Evolutionary conservation across 139 green algal genomes (phyloP).

Genomic region (Tetraselmis chui): DNA sequence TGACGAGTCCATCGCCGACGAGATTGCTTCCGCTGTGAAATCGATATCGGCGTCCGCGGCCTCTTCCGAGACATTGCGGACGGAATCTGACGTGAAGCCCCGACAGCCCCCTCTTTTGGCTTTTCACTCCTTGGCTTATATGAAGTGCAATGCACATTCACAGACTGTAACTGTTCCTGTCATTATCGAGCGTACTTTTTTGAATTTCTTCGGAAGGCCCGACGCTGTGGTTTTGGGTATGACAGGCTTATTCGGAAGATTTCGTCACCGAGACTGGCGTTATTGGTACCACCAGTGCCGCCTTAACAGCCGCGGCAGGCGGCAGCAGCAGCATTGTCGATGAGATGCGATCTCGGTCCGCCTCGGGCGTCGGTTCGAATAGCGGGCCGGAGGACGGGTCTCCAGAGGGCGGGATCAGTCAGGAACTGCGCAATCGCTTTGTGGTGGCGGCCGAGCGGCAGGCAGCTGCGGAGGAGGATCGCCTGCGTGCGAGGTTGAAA

Average conservation of each 20-base stretch:
- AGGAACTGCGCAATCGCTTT: not conserved
- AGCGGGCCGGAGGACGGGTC: too few relatives aligned
- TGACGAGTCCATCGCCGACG: not conserved
- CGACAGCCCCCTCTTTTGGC: too few relatives aligned
- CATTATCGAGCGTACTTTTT: too few relatives aligned
- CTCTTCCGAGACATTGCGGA: too few relatives aligned
- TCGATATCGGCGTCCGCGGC: not conserved
- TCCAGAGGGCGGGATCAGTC: not conserved
- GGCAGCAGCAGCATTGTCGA: not conserved
- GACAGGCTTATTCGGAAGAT: not conserved
- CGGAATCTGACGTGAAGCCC: too few relatives aligned
- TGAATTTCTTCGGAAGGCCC: too few relatives aligned
- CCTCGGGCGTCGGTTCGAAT: not conserved
- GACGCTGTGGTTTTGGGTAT: too few relatives aligned
- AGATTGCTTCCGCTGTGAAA: not conserved
- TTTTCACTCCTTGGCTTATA: too few relatives aligned
- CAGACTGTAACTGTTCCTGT: too few relatives aligned
- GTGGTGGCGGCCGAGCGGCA: not conserved
- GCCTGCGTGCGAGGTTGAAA: not conserved
- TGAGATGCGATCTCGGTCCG: not conserved
- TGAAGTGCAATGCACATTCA: too few relatives aligned
- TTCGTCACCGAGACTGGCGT: not conserved
- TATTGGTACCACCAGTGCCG: not conserved
- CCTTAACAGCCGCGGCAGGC: not conserved
- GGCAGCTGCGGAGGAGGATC: not conserved